Percentiles rank a stretch among this genome's conserved stretches.
Evolutionary conservation across 192 early-diverging fungal species (phyloP).

Genomic region (Umbelopsis ramanniana): DNA sequence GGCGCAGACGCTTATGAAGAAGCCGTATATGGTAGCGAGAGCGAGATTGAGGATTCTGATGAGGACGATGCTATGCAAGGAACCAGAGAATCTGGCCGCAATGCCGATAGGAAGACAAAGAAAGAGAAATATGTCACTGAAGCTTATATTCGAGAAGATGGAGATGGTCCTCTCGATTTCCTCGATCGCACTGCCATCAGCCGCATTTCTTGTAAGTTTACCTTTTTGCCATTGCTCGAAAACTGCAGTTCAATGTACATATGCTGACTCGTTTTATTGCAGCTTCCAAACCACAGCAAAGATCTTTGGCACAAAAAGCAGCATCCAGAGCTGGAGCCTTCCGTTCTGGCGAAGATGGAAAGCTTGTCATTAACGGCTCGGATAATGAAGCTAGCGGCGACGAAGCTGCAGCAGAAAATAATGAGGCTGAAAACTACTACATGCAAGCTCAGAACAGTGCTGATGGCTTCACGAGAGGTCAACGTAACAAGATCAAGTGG

Average conservation of each 20-base stretch:
- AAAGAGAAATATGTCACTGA: slow-evolving; percentile 42
- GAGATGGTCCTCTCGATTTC: slow-evolving; percentile 82
- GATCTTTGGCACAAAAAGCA: slow-evolving; percentile 17
- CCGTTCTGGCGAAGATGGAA: slow-evolving; percentile 74
- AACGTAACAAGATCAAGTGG: slow-evolving; percentile 89
- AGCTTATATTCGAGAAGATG: slow-evolving; percentile 73
- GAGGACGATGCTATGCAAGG: slow-evolving; percentile 58
- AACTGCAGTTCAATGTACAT: background rate
- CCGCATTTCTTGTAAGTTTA: slow-evolving; percentile 37
- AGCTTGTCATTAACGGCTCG: slow-evolving; percentile 74
- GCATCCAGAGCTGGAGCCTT: slow-evolving; percentile 42
- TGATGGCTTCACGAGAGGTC: slow-evolving; percentile 85
- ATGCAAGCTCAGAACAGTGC: slow-evolving; percentile 76
- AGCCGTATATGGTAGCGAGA: slow-evolving; percentile 90
- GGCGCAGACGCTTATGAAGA: slow-evolving; percentile 82
- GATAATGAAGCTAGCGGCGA: slow-evolving; percentile 28
- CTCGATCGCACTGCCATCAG: slow-evolving; percentile 81
- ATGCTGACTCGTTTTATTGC: background rate
- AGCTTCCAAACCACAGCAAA: slow-evolving; percentile 36
- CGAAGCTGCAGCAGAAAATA: slow-evolving; percentile 46
- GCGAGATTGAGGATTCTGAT: slow-evolving; percentile 83
- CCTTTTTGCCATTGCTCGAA: background rate
- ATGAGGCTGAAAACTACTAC: slow-evolving; percentile 82
- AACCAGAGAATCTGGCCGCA: slow-evolving; percentile 31
- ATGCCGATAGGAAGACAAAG: slow-evolving; percentile 34